Conservation (phyloP, 1,284 basidiomycete species). For the Phellopilus nigrolimitatus region DNA sequence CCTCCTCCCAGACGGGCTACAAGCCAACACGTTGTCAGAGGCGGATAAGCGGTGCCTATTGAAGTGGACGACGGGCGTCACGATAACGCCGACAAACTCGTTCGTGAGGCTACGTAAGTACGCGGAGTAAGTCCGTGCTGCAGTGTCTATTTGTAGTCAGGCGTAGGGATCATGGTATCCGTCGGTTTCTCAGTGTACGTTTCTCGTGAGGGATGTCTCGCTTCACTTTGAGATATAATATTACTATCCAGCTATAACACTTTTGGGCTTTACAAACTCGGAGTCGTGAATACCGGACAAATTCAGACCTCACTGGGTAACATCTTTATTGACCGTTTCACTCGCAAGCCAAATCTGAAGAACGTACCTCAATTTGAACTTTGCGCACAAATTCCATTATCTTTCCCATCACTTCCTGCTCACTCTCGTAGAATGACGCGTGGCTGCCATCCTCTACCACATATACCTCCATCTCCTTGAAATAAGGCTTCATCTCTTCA, state of each 20-base stretch:
- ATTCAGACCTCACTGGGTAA: too few relatives aligned
- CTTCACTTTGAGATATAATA: too few relatives aligned
- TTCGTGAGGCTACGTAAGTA: conserved; percentile 23
- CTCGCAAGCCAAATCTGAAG: too few relatives aligned
- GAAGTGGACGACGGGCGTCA: conserved; percentile 30
- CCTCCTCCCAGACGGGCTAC: conserved; percentile 30
- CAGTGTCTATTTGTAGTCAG: too few relatives aligned
- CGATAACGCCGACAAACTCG: conserved; percentile 29
- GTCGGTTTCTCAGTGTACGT: too few relatives aligned
- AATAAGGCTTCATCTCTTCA: not conserved
- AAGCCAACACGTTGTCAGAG: conserved; percentile 20
- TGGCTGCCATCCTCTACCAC: conserved; percentile 12
- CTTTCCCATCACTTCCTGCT: conserved; percentile 5
- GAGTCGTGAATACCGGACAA: too few relatives aligned
- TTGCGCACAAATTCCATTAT: not conserved
- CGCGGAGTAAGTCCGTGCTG: not conserved
- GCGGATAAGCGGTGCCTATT: conserved; percentile 28
- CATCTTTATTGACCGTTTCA: too few relatives aligned
- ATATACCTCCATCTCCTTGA: conserved; percentile 3
- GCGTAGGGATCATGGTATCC: too few relatives aligned
- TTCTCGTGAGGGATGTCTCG: too few relatives aligned
- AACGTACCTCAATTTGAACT: too few relatives aligned
- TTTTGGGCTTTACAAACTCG: too few relatives aligned
- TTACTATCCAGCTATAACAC: too few relatives aligned
- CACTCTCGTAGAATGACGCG: conserved; percentile 9